These are phyloP conservation scores for Curvularia sp. DNA, from an alignment of 2,329 filamentous ascomycete species.

Conservation along the genomic window DNA sequence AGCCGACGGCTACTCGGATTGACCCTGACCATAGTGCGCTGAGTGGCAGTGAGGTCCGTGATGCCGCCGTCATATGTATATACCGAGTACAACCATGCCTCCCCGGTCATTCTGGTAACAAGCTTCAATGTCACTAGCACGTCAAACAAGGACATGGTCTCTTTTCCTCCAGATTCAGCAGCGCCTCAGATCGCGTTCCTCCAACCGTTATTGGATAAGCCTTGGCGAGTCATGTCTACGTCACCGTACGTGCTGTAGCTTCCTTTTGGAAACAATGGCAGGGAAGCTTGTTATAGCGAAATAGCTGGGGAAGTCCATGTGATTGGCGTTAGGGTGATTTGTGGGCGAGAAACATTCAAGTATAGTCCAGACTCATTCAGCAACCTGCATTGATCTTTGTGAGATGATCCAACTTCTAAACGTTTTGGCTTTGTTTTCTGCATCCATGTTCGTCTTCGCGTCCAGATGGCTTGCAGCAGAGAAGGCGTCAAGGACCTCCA, in stretches of 20 bases:
- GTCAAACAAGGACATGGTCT: neutral
- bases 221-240: neutral
- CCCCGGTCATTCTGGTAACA: neutral
- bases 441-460: constrained; percentile 9
- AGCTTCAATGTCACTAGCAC: neutral
- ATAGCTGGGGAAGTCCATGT: neutral
- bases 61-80: neutral
- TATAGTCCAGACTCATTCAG: neutral
- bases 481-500: constrained; percentile 33
- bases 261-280: neutral
- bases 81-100: neutral
- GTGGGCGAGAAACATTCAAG: neutral
- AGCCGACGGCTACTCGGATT: neutral
- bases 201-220: neutral
- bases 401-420: constrained; percentile 30
- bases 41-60: no score
- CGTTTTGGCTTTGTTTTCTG: constrained; percentile 25
- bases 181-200: neutral
- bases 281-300: neutral
- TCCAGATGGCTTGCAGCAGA: constrained; percentile 33
- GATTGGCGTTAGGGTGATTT: neutral
- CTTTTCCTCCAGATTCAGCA: neutral
- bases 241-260: neutral
- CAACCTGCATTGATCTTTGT: constrained; percentile 4
- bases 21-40: neutral